Conservation (phyloP, 179 eudicot genomes). For the Patellifolia procumbens region DNA sequence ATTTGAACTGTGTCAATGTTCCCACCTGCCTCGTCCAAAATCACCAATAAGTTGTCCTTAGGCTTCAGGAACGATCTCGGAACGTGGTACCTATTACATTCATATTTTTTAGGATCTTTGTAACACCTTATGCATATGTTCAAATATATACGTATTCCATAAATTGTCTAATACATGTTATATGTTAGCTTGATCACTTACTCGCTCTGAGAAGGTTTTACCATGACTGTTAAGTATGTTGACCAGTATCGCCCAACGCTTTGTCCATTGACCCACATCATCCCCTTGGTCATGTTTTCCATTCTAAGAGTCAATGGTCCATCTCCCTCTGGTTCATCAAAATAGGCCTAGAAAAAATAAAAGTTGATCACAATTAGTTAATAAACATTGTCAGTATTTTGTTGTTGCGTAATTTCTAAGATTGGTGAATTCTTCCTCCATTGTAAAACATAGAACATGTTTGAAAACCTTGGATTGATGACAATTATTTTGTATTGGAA, state of each 20-base stretch:
- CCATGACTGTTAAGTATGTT: slow-evolving; percentile 48
- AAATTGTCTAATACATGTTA: not conserved
- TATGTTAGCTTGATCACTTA: slow-evolving; percentile 32
- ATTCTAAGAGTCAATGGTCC: slow-evolving; percentile 62
- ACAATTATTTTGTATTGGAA: too few relatives aligned
- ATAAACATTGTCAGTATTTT: not conserved
- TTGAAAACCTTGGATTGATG: too few relatives aligned
- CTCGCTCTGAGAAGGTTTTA: slow-evolving; percentile 75
- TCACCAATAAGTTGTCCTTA: slow-evolving; percentile 63
- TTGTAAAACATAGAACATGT: too few relatives aligned
- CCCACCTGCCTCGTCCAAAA: slow-evolving; percentile 80
- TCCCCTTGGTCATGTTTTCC: slow-evolving; percentile 78
- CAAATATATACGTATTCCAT: too few relatives aligned
- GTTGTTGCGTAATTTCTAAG: too few relatives aligned
- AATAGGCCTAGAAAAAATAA: slow-evolving; percentile 51
- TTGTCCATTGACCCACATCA: slow-evolving; percentile 75
- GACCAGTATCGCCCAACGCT: slow-evolving; percentile 89
- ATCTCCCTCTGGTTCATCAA: slow-evolving; percentile 81
- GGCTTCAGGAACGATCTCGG: slow-evolving; percentile 75
- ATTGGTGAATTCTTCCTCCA: not conserved
- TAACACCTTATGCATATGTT: not conserved
- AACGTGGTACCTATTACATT: slow-evolving; percentile 65
- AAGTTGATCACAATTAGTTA: slow-evolving; percentile 3
- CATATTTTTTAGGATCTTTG: not conserved
- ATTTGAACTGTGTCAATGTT: slow-evolving; percentile 51